phyloP scores from a whole-genome alignment of 2,329 filamentous ascomycete species.

The Eutypa lata region DNA sequence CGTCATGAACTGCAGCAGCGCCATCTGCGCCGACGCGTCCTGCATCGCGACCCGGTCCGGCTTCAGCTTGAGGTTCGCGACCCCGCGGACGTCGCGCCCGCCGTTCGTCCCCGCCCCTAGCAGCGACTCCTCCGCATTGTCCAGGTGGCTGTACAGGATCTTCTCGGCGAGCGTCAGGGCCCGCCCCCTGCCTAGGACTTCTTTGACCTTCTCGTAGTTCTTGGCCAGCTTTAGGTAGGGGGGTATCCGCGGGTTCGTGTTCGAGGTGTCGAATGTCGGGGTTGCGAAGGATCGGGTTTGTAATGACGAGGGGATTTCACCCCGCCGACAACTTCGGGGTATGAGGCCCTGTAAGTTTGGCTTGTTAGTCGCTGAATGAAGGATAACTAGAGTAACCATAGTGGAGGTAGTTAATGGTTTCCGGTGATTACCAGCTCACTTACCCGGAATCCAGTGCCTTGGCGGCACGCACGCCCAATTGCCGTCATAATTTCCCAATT shows the following conservation, averaged over 20 bases:
- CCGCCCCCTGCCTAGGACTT: constrained; percentile 50
- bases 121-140: constrained; percentile 84
- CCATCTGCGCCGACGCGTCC: constrained; percentile 98
- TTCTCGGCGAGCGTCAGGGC: constrained; percentile 90
- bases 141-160: constrained; percentile 94
- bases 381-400: too few relatives aligned
- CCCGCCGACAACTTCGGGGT: constrained; percentile 16
- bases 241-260: constrained; percentile 54
- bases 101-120: constrained; percentile 72
- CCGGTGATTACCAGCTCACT: too few relatives aligned
- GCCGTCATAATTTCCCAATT: constrained; percentile 28
- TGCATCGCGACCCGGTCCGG: constrained; percentile 98
- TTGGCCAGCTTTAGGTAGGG: constrained; percentile 65
- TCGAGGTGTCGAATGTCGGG: constrained; percentile 28
- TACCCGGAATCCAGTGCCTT: constrained; percentile 28
- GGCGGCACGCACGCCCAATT: constrained; percentile 28
- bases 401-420: too few relatives aligned
- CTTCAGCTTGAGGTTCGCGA: constrained; percentile 92
- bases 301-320: constrained; percentile 17
- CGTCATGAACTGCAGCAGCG: constrained; percentile 96
- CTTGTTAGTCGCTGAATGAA: too few relatives aligned
- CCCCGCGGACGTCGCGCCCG: constrained; percentile 78
- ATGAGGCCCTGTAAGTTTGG: constrained; percentile 25
- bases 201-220: constrained; percentile 58
- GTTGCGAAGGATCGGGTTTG: constrained; percentile 29